Evolutionary conservation across 805 yeast species (phyloP).

Genomic region (Ogataea neopini): DNA sequence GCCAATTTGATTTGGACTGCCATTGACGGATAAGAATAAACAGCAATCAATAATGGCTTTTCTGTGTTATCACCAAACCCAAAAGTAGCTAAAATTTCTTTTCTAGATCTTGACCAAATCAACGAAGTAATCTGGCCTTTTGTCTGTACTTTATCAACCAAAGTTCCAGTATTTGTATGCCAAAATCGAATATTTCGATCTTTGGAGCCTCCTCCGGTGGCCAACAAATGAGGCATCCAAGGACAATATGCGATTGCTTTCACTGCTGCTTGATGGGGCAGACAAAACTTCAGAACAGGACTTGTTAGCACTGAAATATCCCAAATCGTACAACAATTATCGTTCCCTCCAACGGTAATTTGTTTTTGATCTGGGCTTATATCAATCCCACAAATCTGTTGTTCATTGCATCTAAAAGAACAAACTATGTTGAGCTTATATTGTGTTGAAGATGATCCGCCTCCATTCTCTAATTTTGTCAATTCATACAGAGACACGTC

Average conservation of each 20-base stretch:
- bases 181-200: slow-evolving; percentile 83
- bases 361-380: slow-evolving; percentile 53
- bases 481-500: slow-evolving; percentile 47
- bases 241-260: slow-evolving; percentile 91
- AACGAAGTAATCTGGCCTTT: slow-evolving; percentile 78
- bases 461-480: slow-evolving; percentile 8
- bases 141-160: slow-evolving; percentile 56
- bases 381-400: slow-evolving; percentile 69
- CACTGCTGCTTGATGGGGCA: slow-evolving; percentile 82
- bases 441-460: background rate
- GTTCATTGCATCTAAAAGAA: slow-evolving; percentile 48
- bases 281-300: slow-evolving; percentile 47
- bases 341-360: slow-evolving; percentile 82
- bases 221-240: slow-evolving; percentile 77
- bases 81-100: slow-evolving; percentile 74
- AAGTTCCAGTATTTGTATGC: slow-evolving; percentile 80
- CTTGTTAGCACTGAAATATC: slow-evolving; percentile 44
- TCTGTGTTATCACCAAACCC: slow-evolving; percentile 65
- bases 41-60: slow-evolving; percentile 52
- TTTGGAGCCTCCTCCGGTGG: slow-evolving; percentile 88
- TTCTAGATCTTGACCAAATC: slow-evolving; percentile 66
- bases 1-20: slow-evolving; percentile 47
- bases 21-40: slow-evolving; percentile 71
- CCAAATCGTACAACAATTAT: slow-evolving; percentile 80
- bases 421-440: slow-evolving; percentile 23